Conservation (phyloP, 1,284 basidiomycete species). For the Cutaneotrichosporon arboriforme region DNA sequence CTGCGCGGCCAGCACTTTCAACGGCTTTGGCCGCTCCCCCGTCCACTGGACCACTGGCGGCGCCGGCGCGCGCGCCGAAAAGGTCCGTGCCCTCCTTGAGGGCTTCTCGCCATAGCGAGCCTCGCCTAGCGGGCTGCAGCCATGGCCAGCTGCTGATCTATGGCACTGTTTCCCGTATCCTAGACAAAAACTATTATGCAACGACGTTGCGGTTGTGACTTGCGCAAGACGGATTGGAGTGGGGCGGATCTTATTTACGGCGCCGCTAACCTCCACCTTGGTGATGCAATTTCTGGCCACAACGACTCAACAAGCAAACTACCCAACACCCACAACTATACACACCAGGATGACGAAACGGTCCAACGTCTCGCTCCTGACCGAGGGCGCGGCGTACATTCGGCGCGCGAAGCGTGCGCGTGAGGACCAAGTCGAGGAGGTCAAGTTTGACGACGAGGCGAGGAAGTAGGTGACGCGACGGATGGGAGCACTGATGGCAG, state of each 20-base stretch:
- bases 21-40: conserved; percentile 54
- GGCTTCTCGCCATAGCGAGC: too few species aligned
- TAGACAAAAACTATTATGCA: too few species aligned
- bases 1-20: conserved; percentile 83
- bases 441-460: conserved; percentile 49
- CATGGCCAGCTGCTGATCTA: too few species aligned
- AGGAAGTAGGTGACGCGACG: conserved; percentile 38
- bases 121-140: too few species aligned
- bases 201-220: too few species aligned
- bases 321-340: background rate
- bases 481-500: conserved; percentile 19
- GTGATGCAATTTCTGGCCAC: conserved; percentile 1
- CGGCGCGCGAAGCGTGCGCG: conserved; percentile 43
- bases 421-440: conserved; percentile 45
- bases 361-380: conserved; percentile 47
- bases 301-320: background rate
- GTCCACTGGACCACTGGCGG: conserved; percentile 47
- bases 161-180: too few species aligned
- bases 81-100: conserved; percentile 9
- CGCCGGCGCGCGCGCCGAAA: conserved; percentile 1
- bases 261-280: background rate
- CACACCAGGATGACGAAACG: conserved; percentile 9
- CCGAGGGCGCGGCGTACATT: conserved; percentile 47
- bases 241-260: too few species aligned
- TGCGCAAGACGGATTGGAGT: too few species aligned